A percentile compares a stretch with the other conserved stretches of the same genome.
Evolutionary conservation across 2,329 filamentous ascomycete species (phyloP).

Genomic region (Pseudocercospora musae): DNA sequence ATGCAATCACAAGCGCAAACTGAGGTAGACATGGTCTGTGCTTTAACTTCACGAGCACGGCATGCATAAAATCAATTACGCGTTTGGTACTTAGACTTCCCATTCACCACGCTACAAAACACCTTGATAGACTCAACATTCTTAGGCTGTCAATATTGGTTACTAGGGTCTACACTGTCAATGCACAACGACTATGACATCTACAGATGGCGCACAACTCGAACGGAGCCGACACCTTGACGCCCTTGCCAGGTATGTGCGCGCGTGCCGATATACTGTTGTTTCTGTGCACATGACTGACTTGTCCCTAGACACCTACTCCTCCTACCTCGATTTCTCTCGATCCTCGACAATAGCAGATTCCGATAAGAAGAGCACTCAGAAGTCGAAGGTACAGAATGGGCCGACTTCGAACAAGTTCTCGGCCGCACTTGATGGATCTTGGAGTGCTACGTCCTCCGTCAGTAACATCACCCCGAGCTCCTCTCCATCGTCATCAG

Average conservation of each 20-base stretch:
- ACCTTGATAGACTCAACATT: not conserved
- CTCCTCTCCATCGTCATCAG: not conserved
- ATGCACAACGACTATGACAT: not conserved
- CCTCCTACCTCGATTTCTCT: not conserved
- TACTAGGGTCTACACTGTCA: not conserved
- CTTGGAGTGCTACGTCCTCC: not conserved
- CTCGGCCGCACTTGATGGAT: not conserved
- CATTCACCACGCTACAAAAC: not conserved
- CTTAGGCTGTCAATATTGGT: not conserved
- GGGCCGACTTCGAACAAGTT: not conserved
- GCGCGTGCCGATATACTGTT: not conserved
- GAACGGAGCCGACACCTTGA: not conserved
- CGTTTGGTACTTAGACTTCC: not conserved
- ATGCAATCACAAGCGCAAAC: not conserved
- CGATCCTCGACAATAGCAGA: not conserved
- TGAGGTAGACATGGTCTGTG: not conserved
- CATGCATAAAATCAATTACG: not conserved
- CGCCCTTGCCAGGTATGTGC: not conserved
- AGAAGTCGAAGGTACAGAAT: not conserved
- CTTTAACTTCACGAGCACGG: not conserved
- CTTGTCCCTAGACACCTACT: not conserved
- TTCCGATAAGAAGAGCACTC: not conserved
- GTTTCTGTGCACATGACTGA: not conserved
- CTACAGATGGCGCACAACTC: not conserved
- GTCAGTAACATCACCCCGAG: not conserved